A percentile compares a stretch with the other conserved stretches of the same genome.
phyloP scores from a whole-genome alignment of 768 basidiomycete species.

The Xerocomus potaroensis region DNA sequence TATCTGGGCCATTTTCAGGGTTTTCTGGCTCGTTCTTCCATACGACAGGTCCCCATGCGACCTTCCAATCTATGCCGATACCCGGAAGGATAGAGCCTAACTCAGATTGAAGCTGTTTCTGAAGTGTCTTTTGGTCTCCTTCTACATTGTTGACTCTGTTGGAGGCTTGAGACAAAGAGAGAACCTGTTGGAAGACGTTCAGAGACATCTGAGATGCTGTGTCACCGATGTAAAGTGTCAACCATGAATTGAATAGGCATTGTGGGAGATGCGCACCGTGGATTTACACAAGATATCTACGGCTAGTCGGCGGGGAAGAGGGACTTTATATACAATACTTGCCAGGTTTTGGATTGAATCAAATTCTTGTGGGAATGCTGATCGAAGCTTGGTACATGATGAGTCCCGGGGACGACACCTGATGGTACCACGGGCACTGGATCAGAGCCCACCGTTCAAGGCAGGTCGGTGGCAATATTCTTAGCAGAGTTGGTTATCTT shows the following conservation, averaged over 20 bases:
- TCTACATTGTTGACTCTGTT: background rate
- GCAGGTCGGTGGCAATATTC: background rate
- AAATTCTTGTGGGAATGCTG: too few relatives aligned
- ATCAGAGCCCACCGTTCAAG: too few relatives aligned
- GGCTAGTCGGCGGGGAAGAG: background rate
- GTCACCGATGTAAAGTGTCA: background rate
- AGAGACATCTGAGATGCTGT: background rate
- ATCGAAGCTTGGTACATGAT: too few relatives aligned
- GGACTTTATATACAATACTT: background rate
- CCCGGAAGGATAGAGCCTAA: background rate
- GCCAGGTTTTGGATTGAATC: too few relatives aligned
- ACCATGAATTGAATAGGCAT: too few relatives aligned
- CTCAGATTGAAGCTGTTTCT: background rate
- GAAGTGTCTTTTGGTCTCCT: background rate
- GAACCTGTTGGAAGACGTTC: background rate
- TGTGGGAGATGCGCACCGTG: background rate
- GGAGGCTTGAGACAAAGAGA: background rate
- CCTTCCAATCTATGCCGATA: constrained; percentile 3
- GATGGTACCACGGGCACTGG: too few relatives aligned
- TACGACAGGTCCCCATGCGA: constrained; percentile 13
- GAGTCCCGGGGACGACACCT: too few relatives aligned
- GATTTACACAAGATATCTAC: background rate
- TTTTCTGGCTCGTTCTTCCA: constrained; percentile 10
- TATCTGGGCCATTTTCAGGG: constrained; percentile 7
- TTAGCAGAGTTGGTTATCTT: background rate